Evolutionary conservation across 2,329 filamentous ascomycete species (phyloP).

Genomic region (Simplicillium sp.): DNA sequence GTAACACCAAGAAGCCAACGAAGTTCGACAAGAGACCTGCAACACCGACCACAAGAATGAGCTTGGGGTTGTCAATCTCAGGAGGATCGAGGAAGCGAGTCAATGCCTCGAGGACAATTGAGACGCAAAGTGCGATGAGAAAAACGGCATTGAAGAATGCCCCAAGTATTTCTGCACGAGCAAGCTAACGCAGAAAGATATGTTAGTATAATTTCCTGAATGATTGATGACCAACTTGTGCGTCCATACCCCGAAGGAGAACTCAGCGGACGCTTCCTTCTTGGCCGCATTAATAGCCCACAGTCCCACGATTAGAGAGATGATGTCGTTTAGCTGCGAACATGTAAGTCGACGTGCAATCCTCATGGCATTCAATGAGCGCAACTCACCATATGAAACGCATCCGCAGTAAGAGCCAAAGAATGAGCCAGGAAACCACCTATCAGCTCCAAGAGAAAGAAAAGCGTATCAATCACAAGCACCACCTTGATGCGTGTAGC

Average conservation of each 20-base stretch:
- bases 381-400: slow-evolving; percentile 82
- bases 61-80: slow-evolving; percentile 70
- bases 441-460: slow-evolving; percentile 83
- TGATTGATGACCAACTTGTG: too few species aligned
- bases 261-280: slow-evolving; percentile 76
- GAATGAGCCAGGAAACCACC: slow-evolving; percentile 83
- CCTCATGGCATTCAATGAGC: slow-evolving; percentile 5
- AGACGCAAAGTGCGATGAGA: slow-evolving; percentile 87
- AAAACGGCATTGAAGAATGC: slow-evolving; percentile 97
- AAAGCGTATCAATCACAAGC: slow-evolving; percentile 77
- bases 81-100: slow-evolving; percentile 88
- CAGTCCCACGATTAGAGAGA: slow-evolving; percentile 82
- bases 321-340: slow-evolving; percentile 81
- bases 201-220: too few species aligned
- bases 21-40: slow-evolving; percentile 68
- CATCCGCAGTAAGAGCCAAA: slow-evolving; percentile 90
- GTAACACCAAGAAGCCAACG: too few species aligned
- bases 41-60: slow-evolving; percentile 83
- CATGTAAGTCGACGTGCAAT: background rate
- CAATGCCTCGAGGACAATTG: slow-evolving; percentile 91
- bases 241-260: slow-evolving; percentile 23
- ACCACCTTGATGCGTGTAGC: slow-evolving; percentile 85
- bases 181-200: slow-evolving; percentile 53
- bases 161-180: slow-evolving; percentile 92
- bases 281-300: slow-evolving; percentile 91